Conservation (phyloP, 2,329 filamentous ascomycete species). For the Dothidotthia symphoricarpi region DNA sequence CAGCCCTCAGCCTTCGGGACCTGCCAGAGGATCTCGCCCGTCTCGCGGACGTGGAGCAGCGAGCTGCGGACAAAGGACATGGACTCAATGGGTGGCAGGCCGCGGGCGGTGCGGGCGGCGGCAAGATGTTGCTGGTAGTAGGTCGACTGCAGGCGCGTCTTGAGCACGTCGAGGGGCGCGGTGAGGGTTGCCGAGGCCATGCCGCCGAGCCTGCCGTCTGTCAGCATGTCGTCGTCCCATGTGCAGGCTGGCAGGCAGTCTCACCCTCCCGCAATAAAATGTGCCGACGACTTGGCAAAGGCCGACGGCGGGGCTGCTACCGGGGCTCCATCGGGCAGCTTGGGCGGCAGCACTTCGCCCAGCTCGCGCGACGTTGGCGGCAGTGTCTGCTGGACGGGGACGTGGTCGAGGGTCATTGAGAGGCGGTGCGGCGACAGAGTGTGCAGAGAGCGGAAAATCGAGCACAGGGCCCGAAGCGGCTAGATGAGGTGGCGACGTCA, state of each 20-base stretch:
- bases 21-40: conserved; percentile 76
- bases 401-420: conserved; percentile 40
- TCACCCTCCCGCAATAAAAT: conserved; percentile 88
- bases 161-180: conserved; percentile 88
- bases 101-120: conserved; percentile 62
- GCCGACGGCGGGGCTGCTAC: conserved; percentile 45
- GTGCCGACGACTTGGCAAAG: conserved; percentile 76
- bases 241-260: conserved; percentile 4
- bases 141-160: conserved; percentile 89
- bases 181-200: conserved; percentile 93
- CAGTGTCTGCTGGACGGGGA: conserved; percentile 29
- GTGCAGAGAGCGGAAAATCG: conserved; percentile 2
- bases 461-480: background rate
- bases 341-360: conserved; percentile 55
- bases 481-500: conserved; percentile 1
- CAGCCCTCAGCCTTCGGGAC: conserved; percentile 81
- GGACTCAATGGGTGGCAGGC: conserved; percentile 53
- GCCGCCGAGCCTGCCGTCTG: conserved; percentile 67
- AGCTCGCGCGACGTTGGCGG: conserved; percentile 59
- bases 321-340: conserved; percentile 40
- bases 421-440: conserved; percentile 13
- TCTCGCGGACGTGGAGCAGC: conserved; percentile 76
- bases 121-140: conserved; percentile 86
- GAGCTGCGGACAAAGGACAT: conserved; percentile 66
- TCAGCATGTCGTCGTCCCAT: conserved; percentile 17